phyloP scores from a whole-genome alignment of 2,329 filamentous ascomycete species.

The Curvularia spicifera region DNA sequence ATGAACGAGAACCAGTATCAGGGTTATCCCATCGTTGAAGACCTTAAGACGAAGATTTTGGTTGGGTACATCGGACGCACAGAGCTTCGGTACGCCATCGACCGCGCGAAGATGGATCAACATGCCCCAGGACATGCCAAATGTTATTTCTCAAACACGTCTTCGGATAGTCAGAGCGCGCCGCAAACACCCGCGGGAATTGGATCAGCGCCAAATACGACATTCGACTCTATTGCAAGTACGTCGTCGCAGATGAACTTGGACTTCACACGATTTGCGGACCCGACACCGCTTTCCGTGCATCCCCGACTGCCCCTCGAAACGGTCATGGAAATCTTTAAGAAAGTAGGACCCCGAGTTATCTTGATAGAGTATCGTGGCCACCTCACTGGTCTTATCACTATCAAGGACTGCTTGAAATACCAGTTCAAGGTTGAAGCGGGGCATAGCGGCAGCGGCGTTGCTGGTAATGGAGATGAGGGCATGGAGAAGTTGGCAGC shows the following conservation, averaged over 20 bases:
- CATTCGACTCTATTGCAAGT: conserved; percentile 66
- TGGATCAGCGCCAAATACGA: conserved; percentile 46
- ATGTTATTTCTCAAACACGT: conserved; percentile 72
- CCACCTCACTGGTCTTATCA: conserved; percentile 81
- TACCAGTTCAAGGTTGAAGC: conserved; percentile 97
- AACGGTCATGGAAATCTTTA: conserved; percentile 98
- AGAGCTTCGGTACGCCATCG: conserved; percentile 88
- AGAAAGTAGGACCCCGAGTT: conserved; percentile 93
- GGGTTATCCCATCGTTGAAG: conserved; percentile 90
- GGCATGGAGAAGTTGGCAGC: conserved; percentile 40
- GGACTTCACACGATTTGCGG: conserved; percentile 87
- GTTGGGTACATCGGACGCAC: conserved; percentile 92
- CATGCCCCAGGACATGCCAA: conserved; percentile 68
- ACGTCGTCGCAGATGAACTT: conserved; percentile 64
- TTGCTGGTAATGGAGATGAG: conserved; percentile 29
- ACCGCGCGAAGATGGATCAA: conserved; percentile 72
- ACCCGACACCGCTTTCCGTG: conserved; percentile 86
- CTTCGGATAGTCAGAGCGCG: conserved; percentile 14
- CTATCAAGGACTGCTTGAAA: conserved; percentile 94
- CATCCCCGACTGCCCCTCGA: conserved; percentile 91
- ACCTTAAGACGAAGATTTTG: conserved; percentile 71
- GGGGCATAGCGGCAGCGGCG: conserved; percentile 10
- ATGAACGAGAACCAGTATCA: conserved; percentile 82
- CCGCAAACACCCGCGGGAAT: conserved; percentile 32
- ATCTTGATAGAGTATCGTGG: conserved; percentile 93